Conservation (phyloP, 352 stramenopile species). For the Aphanomyces invadans region DNA sequence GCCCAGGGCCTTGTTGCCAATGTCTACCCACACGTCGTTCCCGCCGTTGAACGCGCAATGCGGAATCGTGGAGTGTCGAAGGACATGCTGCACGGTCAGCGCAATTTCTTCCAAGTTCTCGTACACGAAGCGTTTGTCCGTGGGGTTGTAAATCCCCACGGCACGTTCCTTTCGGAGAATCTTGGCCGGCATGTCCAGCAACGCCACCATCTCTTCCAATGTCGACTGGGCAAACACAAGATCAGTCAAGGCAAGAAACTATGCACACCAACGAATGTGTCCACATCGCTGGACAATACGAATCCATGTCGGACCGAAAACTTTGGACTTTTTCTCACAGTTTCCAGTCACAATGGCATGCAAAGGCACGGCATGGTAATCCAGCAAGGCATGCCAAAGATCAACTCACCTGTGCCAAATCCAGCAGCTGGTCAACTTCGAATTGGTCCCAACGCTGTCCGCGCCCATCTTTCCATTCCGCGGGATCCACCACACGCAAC, state of each 20-base stretch:
- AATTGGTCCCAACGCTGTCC: constrained; percentile 79
- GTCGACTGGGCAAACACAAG: too few species aligned
- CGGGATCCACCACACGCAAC: constrained; percentile 55
- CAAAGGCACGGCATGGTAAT: too few species aligned
- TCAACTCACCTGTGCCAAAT: constrained; percentile 66
- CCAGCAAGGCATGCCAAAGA: too few species aligned
- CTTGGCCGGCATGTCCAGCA: constrained; percentile 76
- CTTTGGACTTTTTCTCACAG: too few species aligned
- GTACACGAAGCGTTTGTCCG: constrained; percentile 68
- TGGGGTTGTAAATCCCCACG: constrained; percentile 86
- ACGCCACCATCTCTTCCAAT: constrained; percentile 57
- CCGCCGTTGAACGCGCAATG: constrained; percentile 96
- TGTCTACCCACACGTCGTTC: constrained; percentile 93
- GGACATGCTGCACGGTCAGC: constrained; percentile 83
- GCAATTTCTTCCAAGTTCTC: constrained; percentile 94
- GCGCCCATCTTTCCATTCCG: constrained; percentile 70
- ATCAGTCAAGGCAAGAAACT: background rate
- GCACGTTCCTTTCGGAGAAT: constrained; percentile 91
- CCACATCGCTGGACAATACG: too few species aligned
- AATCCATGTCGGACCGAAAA: too few species aligned
- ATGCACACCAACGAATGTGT: too few species aligned
- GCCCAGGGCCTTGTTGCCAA: constrained; percentile 94
- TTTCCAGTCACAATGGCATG: too few species aligned
- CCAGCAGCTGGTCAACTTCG: constrained; percentile 78
- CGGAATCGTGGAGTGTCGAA: constrained; percentile 73